Evolutionary conservation across 1,139 yeast species (phyloP).

Genomic region (Geotrichum candidum): DNA sequence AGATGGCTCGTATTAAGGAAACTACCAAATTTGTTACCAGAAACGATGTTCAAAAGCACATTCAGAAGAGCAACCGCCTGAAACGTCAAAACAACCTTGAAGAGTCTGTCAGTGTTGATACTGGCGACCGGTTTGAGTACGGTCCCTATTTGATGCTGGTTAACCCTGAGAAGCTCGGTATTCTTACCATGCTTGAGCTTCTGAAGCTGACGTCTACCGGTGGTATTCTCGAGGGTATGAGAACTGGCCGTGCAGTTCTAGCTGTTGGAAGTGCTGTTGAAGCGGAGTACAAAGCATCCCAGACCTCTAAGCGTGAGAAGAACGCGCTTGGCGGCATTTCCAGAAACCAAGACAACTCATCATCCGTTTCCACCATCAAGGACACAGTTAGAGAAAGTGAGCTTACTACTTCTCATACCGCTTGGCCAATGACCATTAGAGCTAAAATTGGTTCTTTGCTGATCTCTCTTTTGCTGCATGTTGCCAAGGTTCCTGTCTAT

Average conservation of each 20-base stretch:
- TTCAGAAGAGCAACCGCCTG: constrained; percentile 5
- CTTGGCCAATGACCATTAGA: constrained; percentile 62
- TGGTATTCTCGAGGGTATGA: constrained; percentile 76
- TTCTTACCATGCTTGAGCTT: constrained; percentile 76
- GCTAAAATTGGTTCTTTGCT: constrained; percentile 82
- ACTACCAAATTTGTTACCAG: constrained; percentile 21
- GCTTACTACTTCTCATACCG: constrained; percentile 36
- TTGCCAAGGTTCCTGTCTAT: constrained; percentile 71
- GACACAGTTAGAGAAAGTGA: constrained; percentile 23
- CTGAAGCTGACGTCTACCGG: constrained; percentile 70
- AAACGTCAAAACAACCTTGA: constrained; percentile 17
- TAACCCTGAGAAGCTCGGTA: constrained; percentile 74
- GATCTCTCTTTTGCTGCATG: constrained; percentile 67
- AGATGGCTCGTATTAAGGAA: constrained; percentile 41
- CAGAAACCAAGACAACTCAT: constrained; percentile 1
- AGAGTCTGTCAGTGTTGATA: constrained; percentile 21
- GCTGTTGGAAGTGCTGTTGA: constrained; percentile 83
- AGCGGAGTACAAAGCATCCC: constrained; percentile 69
- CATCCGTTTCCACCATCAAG: constrained; percentile 20
- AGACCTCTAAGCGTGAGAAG: constrained; percentile 42
- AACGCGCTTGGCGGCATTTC: constrained; percentile 38
- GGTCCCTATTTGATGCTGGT: constrained; percentile 75
- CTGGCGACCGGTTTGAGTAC: constrained; percentile 54
- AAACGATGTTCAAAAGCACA: constrained; percentile 6
- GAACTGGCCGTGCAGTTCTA: constrained; percentile 75